phyloP scores from a whole-genome alignment of 2,329 filamentous ascomycete genomes.

The Colletotrichum horii region DNA sequence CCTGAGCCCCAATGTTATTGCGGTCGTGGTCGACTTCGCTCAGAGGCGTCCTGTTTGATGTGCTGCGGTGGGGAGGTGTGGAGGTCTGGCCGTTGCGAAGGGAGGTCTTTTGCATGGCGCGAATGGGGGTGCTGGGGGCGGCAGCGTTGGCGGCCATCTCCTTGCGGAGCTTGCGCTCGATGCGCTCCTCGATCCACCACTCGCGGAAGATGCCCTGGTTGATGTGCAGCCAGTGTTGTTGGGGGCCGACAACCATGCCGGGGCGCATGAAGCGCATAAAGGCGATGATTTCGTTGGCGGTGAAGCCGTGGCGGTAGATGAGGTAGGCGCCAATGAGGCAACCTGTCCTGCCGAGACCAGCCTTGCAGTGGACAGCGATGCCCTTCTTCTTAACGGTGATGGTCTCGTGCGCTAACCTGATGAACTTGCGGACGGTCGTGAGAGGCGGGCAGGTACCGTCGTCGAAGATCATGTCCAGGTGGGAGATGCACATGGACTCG shows the following conservation, averaged over 20 bases:
- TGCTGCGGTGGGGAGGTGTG: constrained; percentile 81
- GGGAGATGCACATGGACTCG: constrained; percentile 90
- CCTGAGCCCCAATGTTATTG: constrained; percentile 70
- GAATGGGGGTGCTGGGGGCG: constrained; percentile 64
- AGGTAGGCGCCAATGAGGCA: constrained; percentile 97
- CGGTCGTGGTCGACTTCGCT: constrained; percentile 90
- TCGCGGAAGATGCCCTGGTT: constrained; percentile 98
- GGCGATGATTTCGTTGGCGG: constrained; percentile 94
- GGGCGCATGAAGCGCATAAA: constrained; percentile 99
- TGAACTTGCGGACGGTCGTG: constrained; percentile 89
- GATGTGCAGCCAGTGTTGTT: constrained; percentile 98
- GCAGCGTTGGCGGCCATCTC: constrained; percentile 59
- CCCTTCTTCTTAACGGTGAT: constrained; percentile 90
- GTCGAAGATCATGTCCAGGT: constrained; percentile 99
- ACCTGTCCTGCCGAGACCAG: constrained; percentile 91
- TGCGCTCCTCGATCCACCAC: constrained; percentile 93
- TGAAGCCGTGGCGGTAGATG: constrained; percentile 97
- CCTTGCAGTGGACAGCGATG: constrained; percentile 98
- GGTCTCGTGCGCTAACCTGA: constrained; percentile 91
- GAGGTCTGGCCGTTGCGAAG: constrained; percentile 70
- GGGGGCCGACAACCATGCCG: constrained; percentile 97
- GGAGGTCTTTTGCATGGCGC: constrained; percentile 64
- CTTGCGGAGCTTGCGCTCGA: constrained; percentile 70
- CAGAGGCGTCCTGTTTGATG: constrained; percentile 81
- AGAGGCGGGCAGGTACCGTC: constrained; percentile 95